Base-by-base conservation (phyloP, 2,329 filamentous ascomycete species). In the Paecilomyces dactylethromorphus region DNA sequence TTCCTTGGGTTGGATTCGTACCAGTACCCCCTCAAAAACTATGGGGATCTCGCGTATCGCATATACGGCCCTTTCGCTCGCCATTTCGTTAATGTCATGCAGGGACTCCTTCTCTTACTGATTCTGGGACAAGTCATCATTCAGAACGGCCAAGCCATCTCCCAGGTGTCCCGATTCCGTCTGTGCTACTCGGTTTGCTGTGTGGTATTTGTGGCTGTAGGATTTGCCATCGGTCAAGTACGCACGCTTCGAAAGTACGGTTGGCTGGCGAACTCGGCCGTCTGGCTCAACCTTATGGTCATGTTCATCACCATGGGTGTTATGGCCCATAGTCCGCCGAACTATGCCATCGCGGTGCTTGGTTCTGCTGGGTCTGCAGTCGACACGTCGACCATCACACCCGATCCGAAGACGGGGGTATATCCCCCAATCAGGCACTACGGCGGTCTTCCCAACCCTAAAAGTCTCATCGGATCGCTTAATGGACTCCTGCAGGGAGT, bases 271-370 rank as follows among this genome's bases (percentile, higher is more conserved):
- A 85, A 84, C 61, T 64, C 79, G 15, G 78, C 82, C 1, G 78
- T 86, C 10, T 86, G 81, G 79, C 64, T 85, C 55, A 85, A 84
- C 60, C 62, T 85, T 22, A 64, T 81, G 35, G 76, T 82, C 62
- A 81, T 85, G 55, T 76, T 85, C 62, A 79, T 85, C 60, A 80
- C 78, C 12, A 84, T 85, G 79, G 81, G 78, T 22, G 79, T 81
- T 3, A 77, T 78, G 4, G 77, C 81, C 1, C 71, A 81, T 58
- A 79, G 74, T 3, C 71, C 74, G 1, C 83, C 82, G 0, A 82
- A 84, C 63, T 84, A 80, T 24, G 53, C 52, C 3, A 68, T 71
- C 53, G 59, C 66, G 2, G 65, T 60, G 1, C 58, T 71, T 10
- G 66, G 66, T 3, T 70, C 67, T 24, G 69, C 69, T 1, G 69